Percentiles rank a stretch among this genome's conserved stretches.
Evolutionary conservation across 2,329 filamentous ascomycete genomes (phyloP).

Genomic region (Aspergillus uvarum): DNA sequence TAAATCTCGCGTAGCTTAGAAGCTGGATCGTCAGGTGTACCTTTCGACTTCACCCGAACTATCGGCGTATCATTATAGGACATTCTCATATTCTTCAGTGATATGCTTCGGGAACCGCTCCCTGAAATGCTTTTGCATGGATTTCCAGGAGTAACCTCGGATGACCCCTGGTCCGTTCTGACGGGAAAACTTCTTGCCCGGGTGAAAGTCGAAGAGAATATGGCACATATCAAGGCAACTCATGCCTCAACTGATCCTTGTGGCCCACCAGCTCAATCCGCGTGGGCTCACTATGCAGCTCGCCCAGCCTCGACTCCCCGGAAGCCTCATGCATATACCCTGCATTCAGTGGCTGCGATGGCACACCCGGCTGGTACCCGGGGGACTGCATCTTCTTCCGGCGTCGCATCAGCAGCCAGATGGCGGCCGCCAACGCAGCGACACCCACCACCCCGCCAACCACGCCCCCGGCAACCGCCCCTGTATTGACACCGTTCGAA

Average conservation of each 20-base stretch:
- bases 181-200: no score
- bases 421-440: background rate
- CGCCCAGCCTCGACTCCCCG: background rate
- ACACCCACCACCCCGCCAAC: background rate
- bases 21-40: no score
- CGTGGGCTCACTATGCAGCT: background rate
- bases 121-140: no score
- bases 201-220: no score
- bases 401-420: background rate
- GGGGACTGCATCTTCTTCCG: background rate
- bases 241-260: background rate
- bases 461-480: slow-evolving; percentile 6
- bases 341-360: background rate
- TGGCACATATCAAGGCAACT: background rate
- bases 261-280: background rate
- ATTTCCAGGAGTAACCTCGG: no score
- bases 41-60: no score
- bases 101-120: no score
- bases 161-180: no score
- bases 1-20: no score
- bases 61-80: no score
- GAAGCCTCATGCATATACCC: background rate
- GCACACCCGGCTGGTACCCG: background rate
- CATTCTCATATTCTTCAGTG: no score
- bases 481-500: background rate